Percentiles rank a stretch among this genome's conserved stretches.
Evolutionary conservation across 148 eudicot species (phyloP).

Genomic region (Nyssa sinensis): DNA sequence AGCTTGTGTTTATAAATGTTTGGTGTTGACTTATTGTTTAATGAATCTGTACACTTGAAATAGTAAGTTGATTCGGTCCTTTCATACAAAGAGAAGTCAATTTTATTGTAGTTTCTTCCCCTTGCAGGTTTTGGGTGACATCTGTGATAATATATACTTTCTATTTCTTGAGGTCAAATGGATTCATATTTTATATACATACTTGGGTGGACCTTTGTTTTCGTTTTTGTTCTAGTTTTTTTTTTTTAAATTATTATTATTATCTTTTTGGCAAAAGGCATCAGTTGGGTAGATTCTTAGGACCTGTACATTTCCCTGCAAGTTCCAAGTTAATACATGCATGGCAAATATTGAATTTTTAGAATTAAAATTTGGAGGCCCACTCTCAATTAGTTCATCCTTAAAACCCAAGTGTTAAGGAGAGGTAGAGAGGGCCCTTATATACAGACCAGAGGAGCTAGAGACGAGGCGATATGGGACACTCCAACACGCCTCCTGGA

Average conservation of each 20-base stretch:
- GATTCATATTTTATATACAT: not conserved
- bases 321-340: no score
- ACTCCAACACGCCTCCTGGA: no score
- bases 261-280: not conserved
- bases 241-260: no score
- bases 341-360: no score
- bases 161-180: not conserved
- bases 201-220: not conserved
- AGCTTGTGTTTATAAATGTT: not conserved
- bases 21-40: not conserved
- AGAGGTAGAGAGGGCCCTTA: no score
- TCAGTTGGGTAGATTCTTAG: not conserved
- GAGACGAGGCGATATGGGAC: no score
- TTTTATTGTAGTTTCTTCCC: not conserved
- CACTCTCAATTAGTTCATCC: no score
- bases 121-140: not conserved
- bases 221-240: not conserved
- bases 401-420: no score
- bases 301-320: no score
- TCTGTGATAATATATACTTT: not conserved
- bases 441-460: no score
- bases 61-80: not conserved
- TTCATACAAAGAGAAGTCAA: not conserved
- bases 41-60: not conserved
- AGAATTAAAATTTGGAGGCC: no score